These are phyloP conservation scores for Carex scoparia DNA, from an alignment of 176 grass and related monocot species.

Conservation along the genomic window DNA sequence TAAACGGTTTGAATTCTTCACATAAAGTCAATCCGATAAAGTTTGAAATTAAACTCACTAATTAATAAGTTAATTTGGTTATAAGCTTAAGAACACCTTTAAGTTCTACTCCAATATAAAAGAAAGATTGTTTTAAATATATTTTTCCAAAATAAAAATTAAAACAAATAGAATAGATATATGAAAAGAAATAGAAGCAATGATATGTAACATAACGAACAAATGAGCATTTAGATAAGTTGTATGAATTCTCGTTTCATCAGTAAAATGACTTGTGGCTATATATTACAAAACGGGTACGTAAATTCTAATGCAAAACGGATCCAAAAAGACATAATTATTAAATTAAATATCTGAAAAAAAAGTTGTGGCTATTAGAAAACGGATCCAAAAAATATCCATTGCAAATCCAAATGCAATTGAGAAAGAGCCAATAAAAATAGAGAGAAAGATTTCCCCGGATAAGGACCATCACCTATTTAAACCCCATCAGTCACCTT, in stretches of 20 bases:
- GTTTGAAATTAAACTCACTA: too few relatives aligned
- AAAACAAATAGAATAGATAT: too few relatives aligned
- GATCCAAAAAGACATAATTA: background rate
- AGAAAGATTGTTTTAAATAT: too few relatives aligned
- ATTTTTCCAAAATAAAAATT: too few relatives aligned
- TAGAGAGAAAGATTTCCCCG: conserved; percentile 16
- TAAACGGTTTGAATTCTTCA: too few relatives aligned
- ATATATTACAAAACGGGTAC: background rate
- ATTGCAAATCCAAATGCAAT: conserved; percentile 7
- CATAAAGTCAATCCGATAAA: too few relatives aligned
- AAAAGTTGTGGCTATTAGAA: conserved; percentile 11
- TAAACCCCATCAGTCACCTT: background rate
- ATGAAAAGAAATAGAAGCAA: background rate
- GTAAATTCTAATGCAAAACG: background rate
- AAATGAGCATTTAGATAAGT: background rate
- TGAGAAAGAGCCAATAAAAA: conserved; percentile 1
- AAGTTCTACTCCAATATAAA: too few relatives aligned
- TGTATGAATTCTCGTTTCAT: background rate
- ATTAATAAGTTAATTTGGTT: too few relatives aligned
- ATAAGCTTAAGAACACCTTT: too few relatives aligned
- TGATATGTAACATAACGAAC: background rate
- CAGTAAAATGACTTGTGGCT: background rate
- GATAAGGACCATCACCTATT: conserved; percentile 16
- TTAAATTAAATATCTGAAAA: background rate
- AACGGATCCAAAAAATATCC: background rate